Conservation (phyloP, 257 asterid species). For the Solanum tacnaense region DNA sequence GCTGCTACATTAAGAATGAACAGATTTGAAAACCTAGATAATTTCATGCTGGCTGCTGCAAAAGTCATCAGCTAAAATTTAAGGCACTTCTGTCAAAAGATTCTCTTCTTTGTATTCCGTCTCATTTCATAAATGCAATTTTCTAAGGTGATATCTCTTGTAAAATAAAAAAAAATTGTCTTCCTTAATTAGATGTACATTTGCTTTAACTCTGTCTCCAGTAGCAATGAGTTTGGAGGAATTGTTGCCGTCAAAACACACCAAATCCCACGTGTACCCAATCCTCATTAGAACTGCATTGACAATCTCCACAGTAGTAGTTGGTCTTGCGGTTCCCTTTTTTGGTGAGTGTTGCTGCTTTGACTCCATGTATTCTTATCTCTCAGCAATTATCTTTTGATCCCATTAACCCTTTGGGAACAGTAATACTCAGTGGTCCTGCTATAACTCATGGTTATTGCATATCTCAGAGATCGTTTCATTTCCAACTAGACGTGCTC, state of each 20-base stretch:
- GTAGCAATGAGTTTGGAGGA: conserved; percentile 82
- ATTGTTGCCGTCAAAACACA: conserved; percentile 42
- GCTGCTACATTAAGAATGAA: not conserved
- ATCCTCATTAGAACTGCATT: conserved; percentile 54
- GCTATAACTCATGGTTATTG: not conserved
- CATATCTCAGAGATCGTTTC: not conserved
- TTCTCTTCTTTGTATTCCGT: not conserved
- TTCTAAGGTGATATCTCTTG: not conserved
- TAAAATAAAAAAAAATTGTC: not conserved
- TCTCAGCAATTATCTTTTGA: not conserved
- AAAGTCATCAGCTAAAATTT: not conserved
- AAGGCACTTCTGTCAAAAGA: not conserved
- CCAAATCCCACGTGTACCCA: conserved; percentile 34
- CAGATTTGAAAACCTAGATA: not conserved
- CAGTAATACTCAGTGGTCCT: not conserved
- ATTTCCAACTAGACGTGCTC: not conserved
- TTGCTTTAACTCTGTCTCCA: conserved; percentile 66
- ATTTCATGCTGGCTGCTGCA: not conserved
- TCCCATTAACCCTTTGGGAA: not conserved
- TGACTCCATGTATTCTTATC: not conserved
- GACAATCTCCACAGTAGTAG: conserved; percentile 49
- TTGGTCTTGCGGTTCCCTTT: conserved; percentile 59
- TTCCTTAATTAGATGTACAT: conserved; percentile 43
- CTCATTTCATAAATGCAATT: not conserved
- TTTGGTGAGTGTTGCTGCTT: conserved; percentile 33